A percentile compares a stretch with the other conserved stretches of the same genome.
phyloP scores from a whole-genome alignment of 768 basidiomycete genomes.

The Lentinula sp. region DNA sequence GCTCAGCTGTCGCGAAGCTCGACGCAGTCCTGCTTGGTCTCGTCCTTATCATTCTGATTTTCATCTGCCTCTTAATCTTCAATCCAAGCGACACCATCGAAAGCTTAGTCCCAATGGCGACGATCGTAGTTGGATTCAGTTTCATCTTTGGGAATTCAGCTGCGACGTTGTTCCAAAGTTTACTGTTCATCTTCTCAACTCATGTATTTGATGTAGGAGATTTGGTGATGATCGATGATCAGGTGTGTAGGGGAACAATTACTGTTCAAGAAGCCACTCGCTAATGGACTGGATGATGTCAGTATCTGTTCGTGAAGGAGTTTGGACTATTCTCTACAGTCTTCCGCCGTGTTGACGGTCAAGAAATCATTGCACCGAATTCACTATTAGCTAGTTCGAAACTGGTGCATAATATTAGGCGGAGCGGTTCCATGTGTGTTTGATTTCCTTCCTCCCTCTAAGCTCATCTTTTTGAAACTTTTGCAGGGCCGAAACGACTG shows the following conservation, averaged over 20 bases:
- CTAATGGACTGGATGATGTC: conserved; percentile 5
- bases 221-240: conserved; percentile 74
- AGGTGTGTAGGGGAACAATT: conserved; percentile 25
- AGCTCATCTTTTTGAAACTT: background rate
- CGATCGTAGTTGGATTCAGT: conserved; percentile 76
- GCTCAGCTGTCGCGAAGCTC: conserved; percentile 68
- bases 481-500: conserved; percentile 61
- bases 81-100: conserved; percentile 57
- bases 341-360: conserved; percentile 75
- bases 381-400: conserved; percentile 64
- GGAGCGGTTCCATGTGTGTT: conserved; percentile 65
- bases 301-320: conserved; percentile 56
- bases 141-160: conserved; percentile 85
- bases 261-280: background rate
- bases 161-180: conserved; percentile 72
- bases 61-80: conserved; percentile 73
- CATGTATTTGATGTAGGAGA: conserved; percentile 86
- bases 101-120: conserved; percentile 74
- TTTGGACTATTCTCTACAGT: conserved; percentile 78
- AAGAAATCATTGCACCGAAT: conserved; percentile 76
- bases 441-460: background rate
- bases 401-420: conserved; percentile 71
- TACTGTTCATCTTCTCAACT: conserved; percentile 81
- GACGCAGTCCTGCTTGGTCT: conserved; percentile 66
- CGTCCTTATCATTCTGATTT: conserved; percentile 53